Evolutionary conservation across 148 eudicot species (phyloP).

Genomic region (Fagopyrum homotropicum): DNA sequence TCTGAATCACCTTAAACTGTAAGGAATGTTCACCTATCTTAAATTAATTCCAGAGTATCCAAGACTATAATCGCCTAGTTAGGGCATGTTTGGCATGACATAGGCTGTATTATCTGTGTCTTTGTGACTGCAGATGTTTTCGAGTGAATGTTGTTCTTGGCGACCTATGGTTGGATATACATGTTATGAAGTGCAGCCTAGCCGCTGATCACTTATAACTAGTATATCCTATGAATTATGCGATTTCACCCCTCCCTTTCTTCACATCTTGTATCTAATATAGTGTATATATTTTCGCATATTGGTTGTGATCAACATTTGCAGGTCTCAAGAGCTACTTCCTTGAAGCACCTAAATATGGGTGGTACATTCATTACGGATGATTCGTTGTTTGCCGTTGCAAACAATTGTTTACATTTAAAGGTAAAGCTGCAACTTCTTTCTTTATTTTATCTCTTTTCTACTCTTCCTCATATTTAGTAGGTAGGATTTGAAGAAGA

Average conservation of each 20-base stretch:
- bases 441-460: background rate
- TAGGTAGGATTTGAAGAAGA: background rate
- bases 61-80: background rate
- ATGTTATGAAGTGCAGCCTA: background rate
- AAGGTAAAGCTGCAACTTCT: constrained; percentile 38
- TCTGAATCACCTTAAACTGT: background rate
- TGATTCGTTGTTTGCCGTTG: constrained; percentile 66
- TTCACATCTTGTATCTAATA: background rate
- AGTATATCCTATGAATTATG: background rate
- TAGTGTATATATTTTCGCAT: background rate
- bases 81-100: background rate
- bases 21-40: background rate
- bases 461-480: background rate
- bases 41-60: background rate
- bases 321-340: constrained; percentile 70
- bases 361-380: constrained; percentile 90
- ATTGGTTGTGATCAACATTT: background rate
- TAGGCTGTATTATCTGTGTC: too few relatives aligned
- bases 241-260: background rate
- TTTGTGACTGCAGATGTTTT: background rate
- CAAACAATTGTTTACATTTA: constrained; percentile 56
- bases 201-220: background rate
- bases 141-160: background rate
- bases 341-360: constrained; percentile 71
- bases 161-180: background rate